Percentiles rank a stretch among this genome's conserved stretches.
Conservation (phyloP, 441 rosid genomes). For the Metrosideros polymorpha region DNA sequence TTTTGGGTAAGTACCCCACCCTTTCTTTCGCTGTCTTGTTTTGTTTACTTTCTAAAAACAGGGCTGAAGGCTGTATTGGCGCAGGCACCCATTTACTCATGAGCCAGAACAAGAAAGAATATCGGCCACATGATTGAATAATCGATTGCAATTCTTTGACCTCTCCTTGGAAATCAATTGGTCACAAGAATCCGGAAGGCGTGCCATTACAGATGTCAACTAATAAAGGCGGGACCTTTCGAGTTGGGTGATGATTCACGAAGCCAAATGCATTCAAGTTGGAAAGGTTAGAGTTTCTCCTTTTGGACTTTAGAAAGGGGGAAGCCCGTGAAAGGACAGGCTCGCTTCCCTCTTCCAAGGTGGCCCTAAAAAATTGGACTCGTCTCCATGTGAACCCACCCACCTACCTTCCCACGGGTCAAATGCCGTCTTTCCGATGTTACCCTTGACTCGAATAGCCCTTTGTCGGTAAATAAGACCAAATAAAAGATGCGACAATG, state of each 20-base stretch:
- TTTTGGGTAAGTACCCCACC: no score
- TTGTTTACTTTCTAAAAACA: background rate
- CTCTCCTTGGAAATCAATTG: background rate
- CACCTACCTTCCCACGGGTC: background rate
- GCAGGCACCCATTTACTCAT: background rate
- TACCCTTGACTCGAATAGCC: background rate
- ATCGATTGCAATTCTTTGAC: background rate
- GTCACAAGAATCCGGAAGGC: background rate
- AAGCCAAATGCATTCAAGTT: background rate
- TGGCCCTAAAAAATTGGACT: background rate
- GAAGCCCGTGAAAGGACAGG: background rate
- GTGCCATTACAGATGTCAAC: background rate
- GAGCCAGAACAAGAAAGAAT: background rate
- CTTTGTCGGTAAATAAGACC: background rate
- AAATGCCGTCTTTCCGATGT: background rate
- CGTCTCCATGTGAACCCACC: background rate
- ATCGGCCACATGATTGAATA: background rate
- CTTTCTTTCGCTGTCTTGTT: background rate
- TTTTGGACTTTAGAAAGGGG: background rate
- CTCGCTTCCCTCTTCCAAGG: background rate
- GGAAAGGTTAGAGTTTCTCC: background rate
- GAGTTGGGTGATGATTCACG: background rate
- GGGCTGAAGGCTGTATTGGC: background rate
- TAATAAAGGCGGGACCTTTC: background rate
- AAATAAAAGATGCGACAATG: background rate